These are phyloP conservation scores for Elongisporangium prolatum DNA, from an alignment of 352 stramenopile species.

Conservation along the genomic window DNA sequence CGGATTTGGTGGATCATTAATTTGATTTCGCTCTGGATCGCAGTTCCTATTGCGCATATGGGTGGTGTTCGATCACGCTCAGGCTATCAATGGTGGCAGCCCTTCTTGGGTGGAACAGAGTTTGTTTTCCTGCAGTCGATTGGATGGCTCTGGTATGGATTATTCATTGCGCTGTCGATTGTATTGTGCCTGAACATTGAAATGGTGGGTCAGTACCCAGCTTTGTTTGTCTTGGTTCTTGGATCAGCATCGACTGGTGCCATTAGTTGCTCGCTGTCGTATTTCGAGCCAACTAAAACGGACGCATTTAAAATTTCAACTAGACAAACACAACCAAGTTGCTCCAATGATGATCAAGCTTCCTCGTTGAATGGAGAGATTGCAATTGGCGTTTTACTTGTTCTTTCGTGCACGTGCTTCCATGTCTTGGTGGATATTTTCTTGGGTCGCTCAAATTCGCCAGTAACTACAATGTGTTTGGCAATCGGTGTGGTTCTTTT, in stretches of 20 bases:
- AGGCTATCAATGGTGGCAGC: constrained; percentile 40
- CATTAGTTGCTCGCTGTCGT: constrained; percentile 28
- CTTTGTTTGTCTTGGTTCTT: constrained; percentile 27
- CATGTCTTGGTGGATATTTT: constrained; percentile 36
- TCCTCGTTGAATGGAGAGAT: constrained; percentile 20
- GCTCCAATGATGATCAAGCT: not conserved
- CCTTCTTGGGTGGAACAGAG: constrained; percentile 48
- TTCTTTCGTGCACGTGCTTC: constrained; percentile 27
- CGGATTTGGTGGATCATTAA: constrained; percentile 34
- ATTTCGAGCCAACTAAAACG: constrained; percentile 16
- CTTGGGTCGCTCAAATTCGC: constrained; percentile 12
- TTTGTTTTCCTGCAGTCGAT: constrained; percentile 58
- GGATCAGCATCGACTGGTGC: constrained; percentile 20
- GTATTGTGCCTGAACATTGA: constrained; percentile 36
- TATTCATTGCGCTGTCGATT: constrained; percentile 34
- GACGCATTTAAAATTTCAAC: not conserved
- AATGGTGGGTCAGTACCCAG: constrained; percentile 17
- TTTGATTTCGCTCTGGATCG: constrained; percentile 26
- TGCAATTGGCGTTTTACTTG: constrained; percentile 35
- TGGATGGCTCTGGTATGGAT: constrained; percentile 53
- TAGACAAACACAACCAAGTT: not conserved
- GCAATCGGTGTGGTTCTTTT: constrained; percentile 24
- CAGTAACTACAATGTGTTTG: constrained; percentile 11
- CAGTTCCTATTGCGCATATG: constrained; percentile 32
- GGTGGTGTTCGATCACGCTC: constrained; percentile 24